Evolutionary conservation across 495 filamentous ascomycete species (phyloP), one percentile per base, ranked within the genome.

Genomic region (Podospora pseudopauciseta): DNA sequence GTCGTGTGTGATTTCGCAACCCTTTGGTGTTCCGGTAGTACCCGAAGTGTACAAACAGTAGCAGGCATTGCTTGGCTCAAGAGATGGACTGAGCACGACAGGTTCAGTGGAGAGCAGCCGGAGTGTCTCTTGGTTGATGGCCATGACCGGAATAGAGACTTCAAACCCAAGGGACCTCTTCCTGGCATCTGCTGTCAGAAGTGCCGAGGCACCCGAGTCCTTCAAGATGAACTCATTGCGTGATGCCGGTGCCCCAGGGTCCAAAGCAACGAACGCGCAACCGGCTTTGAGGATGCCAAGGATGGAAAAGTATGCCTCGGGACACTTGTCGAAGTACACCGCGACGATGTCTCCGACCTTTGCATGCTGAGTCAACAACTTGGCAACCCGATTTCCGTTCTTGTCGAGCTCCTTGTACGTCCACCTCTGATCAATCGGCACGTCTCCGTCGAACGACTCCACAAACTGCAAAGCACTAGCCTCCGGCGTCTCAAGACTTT

Each of bases 31-130:
- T 6, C 92, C 92, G 0, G 91, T 94, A 13, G 89, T 92, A n/a
- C 92, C 92, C 2, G 89, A 92, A 0, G 92, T 94, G 77, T 92
- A 96, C 3, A 93, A 81, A 67, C 89, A 91, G 74, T 94, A 94
- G 63, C 85, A 88, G 0, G 83, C 78, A 70, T 88, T 82, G 58
- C 79, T 76, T 2, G 85, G 78, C 0, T 72, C 81, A 67, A 77
- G 67, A 0, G 58, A 16, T 6, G 76, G 67, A 23, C 28, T 55
- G 20, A 80, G 65, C 20, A 67, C 16, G 19, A 80, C 72, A 1
- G 74, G 57, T 11, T 68, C 67, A 0, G 66, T 26, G 1, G 80
- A 73, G 2, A 78, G 66, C 0, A 20, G 23, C 6, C 68, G 65
- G 7, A 86, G 65, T 5, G 71, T 67, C 0, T 68, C 64, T 49